Evolutionary conservation across 2,329 filamentous ascomycete genomes (phyloP), one percentile per base, ranked within the genome.

Genomic region (Clonostachys chloroleuca): DNA sequence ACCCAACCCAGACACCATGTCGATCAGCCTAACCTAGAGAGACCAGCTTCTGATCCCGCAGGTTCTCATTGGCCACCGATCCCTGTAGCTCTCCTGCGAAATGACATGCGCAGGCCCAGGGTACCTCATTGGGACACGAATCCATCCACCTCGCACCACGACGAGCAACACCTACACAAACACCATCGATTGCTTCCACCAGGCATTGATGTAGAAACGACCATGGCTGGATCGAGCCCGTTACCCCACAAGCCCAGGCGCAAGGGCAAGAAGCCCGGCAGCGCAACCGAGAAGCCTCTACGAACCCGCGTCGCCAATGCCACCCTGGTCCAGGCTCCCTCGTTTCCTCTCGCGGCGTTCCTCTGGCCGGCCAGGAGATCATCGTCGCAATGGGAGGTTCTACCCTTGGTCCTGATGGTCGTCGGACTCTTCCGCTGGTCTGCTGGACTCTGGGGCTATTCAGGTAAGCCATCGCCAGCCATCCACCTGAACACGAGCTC

Each of bases 401-500:
- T 99, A 34, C 92, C 94, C 3, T 72, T 95, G 56, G 85, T 96
- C 5, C 73, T 99, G 46, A 96, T 97, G 87, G 81, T 78, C 2
- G 89, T 83, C n/a, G 92, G 91, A 17, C 77, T 99, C 42, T 96
- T 97, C 63, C 79, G 94, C 57, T 97, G 94, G 94, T 86, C 89
- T 34, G 87, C 90, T 43, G 87, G 91, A 30, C 75, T 97, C 40
- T 97, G 94, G 89, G 90, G 89, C 49, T 96, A 97, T 66, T 99
- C 94, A 58, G 94, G 89, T 91, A 67, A 46, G 71, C 18, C 36
- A n/a, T n/a, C 36, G 36, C 14, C 36, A n/a, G 12, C 36, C 36
- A 39, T 18, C 12, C 14, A 8, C 10, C 57, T 45, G 14, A 16
- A 34, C 34, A 16, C 44, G 20, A 37, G 3, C 45, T 41, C 46